Conservation (phyloP, 2,329 filamentous ascomycete species). For the Ophiocordyceps australis region DNA sequence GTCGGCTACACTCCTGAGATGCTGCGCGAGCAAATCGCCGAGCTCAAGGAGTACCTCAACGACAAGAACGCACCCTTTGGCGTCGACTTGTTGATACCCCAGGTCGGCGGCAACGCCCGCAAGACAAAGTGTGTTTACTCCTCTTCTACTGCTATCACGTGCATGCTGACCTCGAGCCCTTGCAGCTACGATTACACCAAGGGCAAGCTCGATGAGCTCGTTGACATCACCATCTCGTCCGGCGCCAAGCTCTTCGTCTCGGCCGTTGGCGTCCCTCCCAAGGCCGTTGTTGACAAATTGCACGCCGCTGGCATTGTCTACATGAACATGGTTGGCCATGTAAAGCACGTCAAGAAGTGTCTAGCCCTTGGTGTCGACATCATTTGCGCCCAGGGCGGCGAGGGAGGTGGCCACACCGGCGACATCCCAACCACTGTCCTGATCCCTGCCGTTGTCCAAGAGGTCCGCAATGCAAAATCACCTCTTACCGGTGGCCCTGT, state of each 20-base stretch:
- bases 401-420: slow-evolving; percentile 92
- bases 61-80: slow-evolving; percentile 94
- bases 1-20: slow-evolving; percentile 94
- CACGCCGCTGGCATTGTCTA: slow-evolving; percentile 79
- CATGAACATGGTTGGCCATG: slow-evolving; percentile 99
- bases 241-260: slow-evolving; percentile 90
- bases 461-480: slow-evolving; percentile 64
- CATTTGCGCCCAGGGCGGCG: slow-evolving; percentile 95
- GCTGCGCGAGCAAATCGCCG: slow-evolving; percentile 84
- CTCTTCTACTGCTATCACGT: background rate
- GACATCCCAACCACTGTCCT: slow-evolving; percentile 83
- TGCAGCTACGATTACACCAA: slow-evolving; percentile 97
- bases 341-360: slow-evolving; percentile 96
- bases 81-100: slow-evolving; percentile 81
- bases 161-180: background rate
- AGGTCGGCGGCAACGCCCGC: slow-evolving; percentile 83
- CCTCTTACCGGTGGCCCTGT: slow-evolving; percentile 77
- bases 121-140: slow-evolving; percentile 59
- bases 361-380: slow-evolving; percentile 83
- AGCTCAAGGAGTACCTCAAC: slow-evolving; percentile 72
- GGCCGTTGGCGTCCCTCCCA: slow-evolving; percentile 85
- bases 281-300: slow-evolving; percentile 72
- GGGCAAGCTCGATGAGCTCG: slow-evolving; percentile 82
- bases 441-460: slow-evolving; percentile 78
- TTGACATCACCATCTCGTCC: slow-evolving; percentile 84